Conservation (phyloP, 495 filamentous ascomycete genomes). For the Ascobolus immersus region DNA sequence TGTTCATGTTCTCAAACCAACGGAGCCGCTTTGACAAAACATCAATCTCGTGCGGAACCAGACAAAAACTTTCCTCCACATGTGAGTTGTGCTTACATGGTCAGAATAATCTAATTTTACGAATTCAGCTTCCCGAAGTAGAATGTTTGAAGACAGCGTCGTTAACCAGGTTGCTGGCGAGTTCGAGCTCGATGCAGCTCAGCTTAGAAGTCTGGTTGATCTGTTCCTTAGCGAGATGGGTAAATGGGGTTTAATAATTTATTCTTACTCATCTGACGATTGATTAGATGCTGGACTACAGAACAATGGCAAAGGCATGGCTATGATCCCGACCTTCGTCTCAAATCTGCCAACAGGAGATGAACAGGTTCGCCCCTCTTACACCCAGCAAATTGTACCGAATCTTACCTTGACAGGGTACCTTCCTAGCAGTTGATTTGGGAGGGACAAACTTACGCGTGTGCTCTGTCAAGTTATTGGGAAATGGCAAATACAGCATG, state of each 20-base stretch:
- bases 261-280: neutral
- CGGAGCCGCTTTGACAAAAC: too few species aligned
- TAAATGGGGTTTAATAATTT: constrained; percentile 1
- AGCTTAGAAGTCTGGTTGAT: neutral
- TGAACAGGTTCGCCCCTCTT: constrained; percentile 40
- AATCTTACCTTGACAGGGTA: constrained; percentile 28
- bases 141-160: neutral
- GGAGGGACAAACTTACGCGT: constrained; percentile 97
- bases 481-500: constrained; percentile 75
- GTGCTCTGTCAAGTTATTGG: constrained; percentile 75
- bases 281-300: constrained; percentile 48
- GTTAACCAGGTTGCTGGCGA: neutral
- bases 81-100: too few species aligned
- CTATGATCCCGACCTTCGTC: constrained; percentile 92
- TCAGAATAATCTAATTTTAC: too few species aligned
- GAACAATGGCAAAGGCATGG: constrained; percentile 53
- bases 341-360: constrained; percentile 91
- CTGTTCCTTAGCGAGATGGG: constrained; percentile 2
- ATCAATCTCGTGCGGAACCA: too few species aligned
- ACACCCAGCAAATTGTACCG: neutral
- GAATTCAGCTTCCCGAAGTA: too few species aligned
- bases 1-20: too few species aligned
- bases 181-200: neutral
- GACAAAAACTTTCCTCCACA: too few species aligned
- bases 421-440: constrained; percentile 88